Evolutionary conservation across 495 filamentous ascomycete species (phyloP).

Genomic region (Tetracladium marchalianum): DNA sequence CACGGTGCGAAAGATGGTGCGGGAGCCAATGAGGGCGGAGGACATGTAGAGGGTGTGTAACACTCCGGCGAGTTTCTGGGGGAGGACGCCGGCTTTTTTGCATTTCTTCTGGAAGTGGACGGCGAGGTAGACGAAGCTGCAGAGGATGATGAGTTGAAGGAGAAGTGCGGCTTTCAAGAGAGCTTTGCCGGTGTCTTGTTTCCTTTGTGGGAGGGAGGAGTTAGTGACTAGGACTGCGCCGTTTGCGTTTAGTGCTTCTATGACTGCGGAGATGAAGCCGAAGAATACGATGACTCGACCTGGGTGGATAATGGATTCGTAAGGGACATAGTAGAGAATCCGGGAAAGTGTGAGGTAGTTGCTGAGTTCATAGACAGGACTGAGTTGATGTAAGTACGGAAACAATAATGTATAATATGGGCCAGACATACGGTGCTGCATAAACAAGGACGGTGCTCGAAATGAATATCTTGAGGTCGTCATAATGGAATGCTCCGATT

Average conservation of each 20-base stretch:
- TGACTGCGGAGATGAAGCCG: slow-evolving; percentile 45
- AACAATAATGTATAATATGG: neutral
- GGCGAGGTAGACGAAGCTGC: slow-evolving; percentile 48
- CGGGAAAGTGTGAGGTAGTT: slow-evolving; percentile 73
- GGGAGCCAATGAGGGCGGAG: slow-evolving; percentile 46
- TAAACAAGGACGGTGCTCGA: slow-evolving; percentile 50
- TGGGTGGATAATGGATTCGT: slow-evolving; percentile 68
- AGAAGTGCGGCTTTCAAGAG: slow-evolving; percentile 58
- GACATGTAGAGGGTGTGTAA: slow-evolving; percentile 54
- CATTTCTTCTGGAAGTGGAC: slow-evolving; percentile 51
- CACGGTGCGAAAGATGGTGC: slow-evolving; percentile 58
- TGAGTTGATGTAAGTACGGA: slow-evolving; percentile 19
- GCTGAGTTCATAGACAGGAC: slow-evolving; percentile 60
- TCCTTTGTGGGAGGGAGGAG: slow-evolving; percentile 23
- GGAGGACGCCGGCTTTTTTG: slow-evolving; percentile 38
- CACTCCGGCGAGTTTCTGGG: slow-evolving; percentile 43
- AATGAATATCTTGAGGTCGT: slow-evolving; percentile 47
- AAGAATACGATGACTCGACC: slow-evolving; percentile 72
- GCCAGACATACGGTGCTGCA: slow-evolving; percentile 47
- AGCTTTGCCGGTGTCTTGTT: slow-evolving; percentile 42
- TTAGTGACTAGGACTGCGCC: slow-evolving; percentile 50
- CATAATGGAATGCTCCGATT: slow-evolving; percentile 48
- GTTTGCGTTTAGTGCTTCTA: slow-evolving; percentile 59
- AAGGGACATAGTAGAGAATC: slow-evolving; percentile 69
- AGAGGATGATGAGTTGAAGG: slow-evolving; percentile 56